These are phyloP conservation scores for Acrodontium crateriforme DNA, from an alignment of 2,329 filamentous ascomycete genomes.

Conservation along the genomic window DNA sequence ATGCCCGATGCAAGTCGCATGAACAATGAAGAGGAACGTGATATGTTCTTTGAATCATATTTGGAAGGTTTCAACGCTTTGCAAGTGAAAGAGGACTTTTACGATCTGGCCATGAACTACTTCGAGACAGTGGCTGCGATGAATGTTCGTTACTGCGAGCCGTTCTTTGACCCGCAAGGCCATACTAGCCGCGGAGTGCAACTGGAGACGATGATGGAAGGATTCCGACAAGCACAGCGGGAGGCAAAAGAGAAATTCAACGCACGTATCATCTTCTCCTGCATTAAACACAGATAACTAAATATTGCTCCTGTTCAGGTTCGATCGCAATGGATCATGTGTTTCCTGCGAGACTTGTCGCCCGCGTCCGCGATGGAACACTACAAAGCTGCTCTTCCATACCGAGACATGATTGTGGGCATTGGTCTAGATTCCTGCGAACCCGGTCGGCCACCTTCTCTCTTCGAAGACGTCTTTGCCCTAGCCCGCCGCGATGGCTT, in stretches of 20 bases:
- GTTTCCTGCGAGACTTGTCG: conserved; percentile 30
- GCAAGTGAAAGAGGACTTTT: conserved; percentile 25
- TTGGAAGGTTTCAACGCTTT: conserved; percentile 20
- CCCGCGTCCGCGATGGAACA: conserved; percentile 26
- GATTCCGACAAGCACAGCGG: conserved; percentile 16
- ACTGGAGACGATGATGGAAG: conserved; percentile 22
- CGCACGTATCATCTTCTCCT: no score
- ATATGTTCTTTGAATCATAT: conserved; percentile 9
- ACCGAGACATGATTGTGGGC: conserved; percentile 31
- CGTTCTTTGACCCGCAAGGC: conserved; percentile 32
- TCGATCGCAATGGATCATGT: conserved; percentile 25
- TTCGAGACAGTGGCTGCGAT: conserved; percentile 20
- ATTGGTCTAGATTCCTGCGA: conserved; percentile 37
- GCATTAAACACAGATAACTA: no score
- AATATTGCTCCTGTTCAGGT: conserved; percentile 1
- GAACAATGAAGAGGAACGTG: conserved; percentile 8
- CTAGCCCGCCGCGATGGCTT: conserved; percentile 28
- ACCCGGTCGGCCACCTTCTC: conserved; percentile 29
- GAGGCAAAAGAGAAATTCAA: conserved; percentile 5
- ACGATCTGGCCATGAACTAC: conserved; percentile 29
- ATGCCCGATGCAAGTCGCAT: no score
- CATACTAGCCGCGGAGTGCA: conserved; percentile 26
- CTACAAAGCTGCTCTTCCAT: conserved; percentile 27
- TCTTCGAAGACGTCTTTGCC: conserved; percentile 30
- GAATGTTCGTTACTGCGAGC: conserved; percentile 29